These are phyloP conservation scores for Iris pallida DNA, from an alignment of 116 monocot species.

Conservation along the genomic window DNA sequence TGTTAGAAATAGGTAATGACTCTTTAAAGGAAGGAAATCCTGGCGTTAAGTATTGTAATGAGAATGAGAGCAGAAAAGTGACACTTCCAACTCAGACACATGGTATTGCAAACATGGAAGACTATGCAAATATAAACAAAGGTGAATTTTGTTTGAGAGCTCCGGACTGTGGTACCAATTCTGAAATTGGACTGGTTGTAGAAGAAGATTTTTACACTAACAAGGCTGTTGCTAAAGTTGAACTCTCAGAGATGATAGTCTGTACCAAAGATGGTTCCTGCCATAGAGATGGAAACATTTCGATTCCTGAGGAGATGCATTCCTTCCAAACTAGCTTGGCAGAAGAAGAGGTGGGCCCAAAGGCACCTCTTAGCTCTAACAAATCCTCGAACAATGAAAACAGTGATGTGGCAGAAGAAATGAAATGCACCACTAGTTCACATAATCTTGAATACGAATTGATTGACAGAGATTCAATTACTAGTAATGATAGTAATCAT, in stretches of 20 bases:
- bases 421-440: background rate
- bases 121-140: background rate
- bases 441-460: constrained; percentile 10
- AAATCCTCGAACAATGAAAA: background rate
- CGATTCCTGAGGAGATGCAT: constrained; percentile 37
- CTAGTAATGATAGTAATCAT: constrained; percentile 11
- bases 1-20: constrained; percentile 13
- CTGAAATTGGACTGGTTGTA: background rate
- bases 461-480: background rate
- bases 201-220: constrained; percentile 35
- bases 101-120: background rate
- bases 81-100: background rate
- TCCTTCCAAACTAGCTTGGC: constrained; percentile 17
- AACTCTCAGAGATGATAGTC: constrained; percentile 21
- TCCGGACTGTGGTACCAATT: background rate
- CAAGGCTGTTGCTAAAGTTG: constrained; percentile 31
- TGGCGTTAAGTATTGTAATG: constrained; percentile 8
- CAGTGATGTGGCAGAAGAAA: constrained; percentile 5
- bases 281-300: constrained; percentile 51
- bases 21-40: constrained; percentile 9
- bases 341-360: constrained; percentile 3
- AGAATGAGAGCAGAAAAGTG: constrained; percentile 10
- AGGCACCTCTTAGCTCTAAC: constrained; percentile 1
- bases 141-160: constrained; percentile 7
- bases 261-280: constrained; percentile 21